Percentiles rank a stretch among this genome's conserved stretches.
phyloP scores from a whole-genome alignment of 371 early-diverging fungal species.

The Apophysomyces elegans region DNA sequence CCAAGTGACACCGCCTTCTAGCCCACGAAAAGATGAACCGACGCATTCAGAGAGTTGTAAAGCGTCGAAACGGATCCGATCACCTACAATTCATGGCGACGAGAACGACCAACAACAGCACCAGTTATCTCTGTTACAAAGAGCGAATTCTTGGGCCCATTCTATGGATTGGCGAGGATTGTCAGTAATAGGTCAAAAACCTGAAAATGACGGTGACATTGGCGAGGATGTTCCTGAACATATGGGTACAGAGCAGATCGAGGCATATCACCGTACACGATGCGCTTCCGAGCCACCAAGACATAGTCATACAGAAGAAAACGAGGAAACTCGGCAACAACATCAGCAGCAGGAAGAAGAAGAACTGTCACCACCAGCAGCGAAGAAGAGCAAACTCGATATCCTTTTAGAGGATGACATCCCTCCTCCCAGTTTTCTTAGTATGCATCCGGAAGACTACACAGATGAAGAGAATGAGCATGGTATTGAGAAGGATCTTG shows the following conservation, averaged over 20 bases:
- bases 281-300: not conserved
- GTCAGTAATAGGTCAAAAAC: not conserved
- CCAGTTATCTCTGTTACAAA: not conserved
- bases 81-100: not conserved
- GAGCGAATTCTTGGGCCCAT: not conserved
- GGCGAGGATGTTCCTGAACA: not conserved
- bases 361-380: too few species aligned
- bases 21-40: not conserved
- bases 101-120: not conserved
- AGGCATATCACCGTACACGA: too few species aligned
- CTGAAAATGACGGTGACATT: not conserved
- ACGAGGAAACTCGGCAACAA: too few species aligned
- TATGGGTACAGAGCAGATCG: too few species aligned
- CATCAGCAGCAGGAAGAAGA: too few species aligned
- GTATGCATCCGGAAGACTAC: too few species aligned
- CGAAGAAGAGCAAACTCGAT: too few species aligned
- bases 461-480: too few species aligned
- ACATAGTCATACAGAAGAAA: not conserved
- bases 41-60: not conserved
- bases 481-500: too few species aligned
- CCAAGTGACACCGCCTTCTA: conserved; percentile 4
- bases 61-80: not conserved
- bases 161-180: not conserved
- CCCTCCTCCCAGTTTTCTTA: too few species aligned
- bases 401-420: too few species aligned